A percentile compares a stretch with the other conserved stretches of the same genome.
These are phyloP conservation scores for Acacia melanoxylon DNA, from an alignment of 306 rosid species.

Conservation along the genomic window DNA sequence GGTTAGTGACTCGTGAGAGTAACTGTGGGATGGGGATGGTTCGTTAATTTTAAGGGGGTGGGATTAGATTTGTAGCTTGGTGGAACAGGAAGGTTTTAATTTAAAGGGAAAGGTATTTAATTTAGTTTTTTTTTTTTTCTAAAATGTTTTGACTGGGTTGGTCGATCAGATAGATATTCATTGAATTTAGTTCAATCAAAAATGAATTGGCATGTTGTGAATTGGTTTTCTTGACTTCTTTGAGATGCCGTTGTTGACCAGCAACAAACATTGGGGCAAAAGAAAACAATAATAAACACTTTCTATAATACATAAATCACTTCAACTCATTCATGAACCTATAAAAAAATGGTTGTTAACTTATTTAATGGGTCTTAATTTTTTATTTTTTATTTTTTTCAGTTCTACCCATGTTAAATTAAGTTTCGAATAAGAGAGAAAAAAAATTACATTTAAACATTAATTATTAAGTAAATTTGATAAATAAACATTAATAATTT, in stretches of 20 bases:
- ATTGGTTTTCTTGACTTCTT: not conserved
- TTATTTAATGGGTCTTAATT: too few relatives aligned
- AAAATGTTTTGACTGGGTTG: not conserved
- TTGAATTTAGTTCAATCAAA: slow-evolving; percentile 3
- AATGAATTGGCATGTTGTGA: not conserved
- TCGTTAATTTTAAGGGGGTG: not conserved
- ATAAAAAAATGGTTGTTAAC: too few relatives aligned
- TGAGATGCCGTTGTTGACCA: slow-evolving; percentile 8
- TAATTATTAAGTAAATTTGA: too few relatives aligned
- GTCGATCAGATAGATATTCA: slow-evolving; percentile 2
- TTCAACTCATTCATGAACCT: too few relatives aligned
- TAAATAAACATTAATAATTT: too few relatives aligned
- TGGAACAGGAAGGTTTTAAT: not conserved
- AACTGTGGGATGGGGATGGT: not conserved
- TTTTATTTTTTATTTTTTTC: too few relatives aligned
- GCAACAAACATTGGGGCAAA: not conserved
- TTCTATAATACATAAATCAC: too few relatives aligned
- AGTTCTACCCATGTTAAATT: too few relatives aligned
- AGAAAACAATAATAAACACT: too few relatives aligned
- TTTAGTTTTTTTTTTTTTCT: not conserved
- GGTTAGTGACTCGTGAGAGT: slow-evolving; percentile 44
- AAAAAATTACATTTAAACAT: too few relatives aligned
- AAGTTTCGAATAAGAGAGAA: too few relatives aligned
- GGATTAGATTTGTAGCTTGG: not conserved
- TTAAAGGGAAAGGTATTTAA: not conserved